Evolutionary conservation across 1,284 basidiomycete species (phyloP), one percentile per base, ranked within the genome.

Genomic region (Heterobasidion irregulare): DNA sequence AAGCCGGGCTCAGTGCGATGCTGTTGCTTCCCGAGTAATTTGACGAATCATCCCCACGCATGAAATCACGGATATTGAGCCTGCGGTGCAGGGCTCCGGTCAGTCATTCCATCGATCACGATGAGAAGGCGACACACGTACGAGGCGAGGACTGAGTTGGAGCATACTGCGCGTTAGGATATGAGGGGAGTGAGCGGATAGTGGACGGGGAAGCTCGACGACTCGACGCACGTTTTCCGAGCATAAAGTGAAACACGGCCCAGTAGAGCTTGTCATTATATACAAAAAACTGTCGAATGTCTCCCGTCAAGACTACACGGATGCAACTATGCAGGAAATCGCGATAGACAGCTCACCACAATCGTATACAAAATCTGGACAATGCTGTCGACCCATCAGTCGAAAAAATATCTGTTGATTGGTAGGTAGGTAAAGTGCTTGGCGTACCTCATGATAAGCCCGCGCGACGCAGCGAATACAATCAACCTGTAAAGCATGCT

Each of bases 401-500:
- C 47, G 26, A 32, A 10, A 32, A 26, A n/a, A n/a, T n/a, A 33
- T n/a, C 10, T 6, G 49, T 26, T 6, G 7, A 13, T 32, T 12
- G 15, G 18, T 13, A 32, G 49, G 34, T 8, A 18, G 34, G 35
- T 19, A 18, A 50, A 13, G 33, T 7, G 13, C 13, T 15, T 16
- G 1, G 46, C 43, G 16, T n/a, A 45, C 19, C 52, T 35, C 33
- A 53, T 45, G 32, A 47, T 19, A 35, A 53, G 9, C 15, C 52
- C 52, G 16, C 52, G 43, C 41, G 52, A 53, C 16, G 44, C 16
- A 1, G 44, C 26, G 38, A 53, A 53, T 8, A 53, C 12, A 16
- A 46, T 34, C 10, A 53, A 43, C 18, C 52, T 38, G 26, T 53
- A 13, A 18, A 53, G 52, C 43, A 53, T 53, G 52, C 26, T 53